phyloP scores from a whole-genome alignment of 177 flowering plant genomes.

The Vitis hybrid region DNA sequence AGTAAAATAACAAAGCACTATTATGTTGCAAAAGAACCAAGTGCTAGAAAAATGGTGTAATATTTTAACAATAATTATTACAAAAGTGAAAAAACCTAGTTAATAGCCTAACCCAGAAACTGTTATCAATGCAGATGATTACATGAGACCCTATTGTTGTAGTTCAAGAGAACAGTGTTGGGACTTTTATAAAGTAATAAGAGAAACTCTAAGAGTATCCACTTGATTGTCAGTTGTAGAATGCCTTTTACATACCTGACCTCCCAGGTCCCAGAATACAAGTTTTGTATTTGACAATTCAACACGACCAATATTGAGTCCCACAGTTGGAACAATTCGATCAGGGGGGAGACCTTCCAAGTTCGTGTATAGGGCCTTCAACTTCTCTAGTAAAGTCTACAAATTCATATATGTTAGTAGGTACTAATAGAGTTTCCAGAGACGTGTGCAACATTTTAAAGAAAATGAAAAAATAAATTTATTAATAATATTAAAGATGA shows the following conservation, averaged over 20 bases:
- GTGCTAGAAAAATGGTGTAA: background rate
- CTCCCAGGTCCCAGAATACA: constrained; percentile 98
- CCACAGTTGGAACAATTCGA: constrained; percentile 97
- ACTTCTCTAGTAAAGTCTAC: constrained; percentile 89
- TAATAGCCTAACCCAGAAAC: background rate
- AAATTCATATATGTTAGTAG: constrained; percentile 5
- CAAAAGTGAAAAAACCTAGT: background rate
- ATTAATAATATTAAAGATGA: too few species aligned
- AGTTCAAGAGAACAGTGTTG: background rate
- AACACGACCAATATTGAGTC: constrained; percentile 92
- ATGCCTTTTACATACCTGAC: constrained; percentile 64
- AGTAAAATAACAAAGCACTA: background rate
- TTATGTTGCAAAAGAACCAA: background rate
- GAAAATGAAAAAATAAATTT: too few species aligned
- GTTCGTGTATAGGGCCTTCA: constrained; percentile 79
- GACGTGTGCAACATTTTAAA: too few species aligned
- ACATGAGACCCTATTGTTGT: background rate
- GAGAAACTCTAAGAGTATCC: too few species aligned
- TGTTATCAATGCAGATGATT: background rate
- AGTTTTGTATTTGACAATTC: constrained; percentile 83
- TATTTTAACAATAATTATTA: background rate
- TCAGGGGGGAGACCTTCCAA: constrained; percentile 92
- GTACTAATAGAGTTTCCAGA: background rate
- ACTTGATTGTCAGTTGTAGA: background rate
- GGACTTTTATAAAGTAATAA: background rate